phyloP scores from a whole-genome alignment of 2,329 filamentous ascomycete genomes.

The Gaeumannomyces tritici region DNA sequence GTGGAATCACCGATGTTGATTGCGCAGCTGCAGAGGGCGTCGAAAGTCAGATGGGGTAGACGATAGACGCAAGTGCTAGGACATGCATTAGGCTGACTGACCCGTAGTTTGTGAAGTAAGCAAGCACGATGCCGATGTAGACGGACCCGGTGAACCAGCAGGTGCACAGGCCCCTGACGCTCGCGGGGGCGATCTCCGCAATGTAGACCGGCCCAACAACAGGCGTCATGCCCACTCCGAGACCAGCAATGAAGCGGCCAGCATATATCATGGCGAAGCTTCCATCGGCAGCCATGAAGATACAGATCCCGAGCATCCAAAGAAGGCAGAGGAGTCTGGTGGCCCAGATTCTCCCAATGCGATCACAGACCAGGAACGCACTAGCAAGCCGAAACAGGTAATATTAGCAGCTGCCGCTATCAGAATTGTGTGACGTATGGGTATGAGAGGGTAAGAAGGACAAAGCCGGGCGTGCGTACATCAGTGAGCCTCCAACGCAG shows the following conservation, averaged over 20 bases:
- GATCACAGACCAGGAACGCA: constrained; percentile 27
- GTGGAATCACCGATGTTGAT: constrained; percentile 37
- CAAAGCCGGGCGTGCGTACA: constrained; percentile 25
- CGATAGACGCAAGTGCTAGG: not conserved
- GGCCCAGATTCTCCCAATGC: constrained; percentile 32
- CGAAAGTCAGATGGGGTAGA: no score
- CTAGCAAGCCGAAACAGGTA: not conserved
- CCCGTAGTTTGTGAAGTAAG: constrained; percentile 67
- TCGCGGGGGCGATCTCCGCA: constrained; percentile 60
- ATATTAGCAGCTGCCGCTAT: not conserved
- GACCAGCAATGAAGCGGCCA: constrained; percentile 55
- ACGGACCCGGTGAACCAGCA: constrained; percentile 62
- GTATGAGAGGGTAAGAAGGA: not conserved
- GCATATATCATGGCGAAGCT: constrained; percentile 50
- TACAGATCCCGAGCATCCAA: constrained; percentile 27
- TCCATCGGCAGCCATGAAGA: constrained; percentile 17
- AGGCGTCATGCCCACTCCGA: constrained; percentile 57
- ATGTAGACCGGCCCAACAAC: constrained; percentile 64
- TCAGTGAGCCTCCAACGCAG: constrained; percentile 59
- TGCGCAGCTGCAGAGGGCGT: constrained; percentile 17
- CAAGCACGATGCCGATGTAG: constrained; percentile 68
- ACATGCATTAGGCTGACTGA: not conserved
- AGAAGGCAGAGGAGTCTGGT: constrained; percentile 29
- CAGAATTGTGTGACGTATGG: not conserved
- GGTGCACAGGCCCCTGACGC: constrained; percentile 64